Evolutionary conservation across 2,329 filamentous ascomycete genomes (phyloP).

Genomic region (Cercospora nicotianae): DNA sequence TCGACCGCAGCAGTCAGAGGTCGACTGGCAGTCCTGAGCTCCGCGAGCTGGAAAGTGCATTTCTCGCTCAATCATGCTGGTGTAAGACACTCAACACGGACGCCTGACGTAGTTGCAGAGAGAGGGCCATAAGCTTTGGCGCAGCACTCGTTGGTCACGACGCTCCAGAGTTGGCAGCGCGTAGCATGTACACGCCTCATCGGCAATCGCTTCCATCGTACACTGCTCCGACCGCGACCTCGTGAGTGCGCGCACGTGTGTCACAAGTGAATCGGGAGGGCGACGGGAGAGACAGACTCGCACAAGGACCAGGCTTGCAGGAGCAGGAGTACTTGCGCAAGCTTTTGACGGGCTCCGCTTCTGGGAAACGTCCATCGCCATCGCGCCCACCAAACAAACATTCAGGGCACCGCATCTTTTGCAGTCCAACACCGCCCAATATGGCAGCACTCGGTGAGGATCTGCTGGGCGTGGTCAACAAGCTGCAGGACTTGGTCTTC

Average conservation of each 20-base stretch:
- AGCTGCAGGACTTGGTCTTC: conserved; percentile 97
- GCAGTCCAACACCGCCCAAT: conserved; percentile 12
- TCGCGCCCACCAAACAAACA: conserved; percentile 7
- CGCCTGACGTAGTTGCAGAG: background rate
- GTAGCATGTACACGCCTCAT: background rate
- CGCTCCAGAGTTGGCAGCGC: conserved; percentile 3
- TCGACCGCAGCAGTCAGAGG: background rate
- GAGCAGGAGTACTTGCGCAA: background rate
- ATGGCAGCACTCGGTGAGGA: conserved; percentile 98
- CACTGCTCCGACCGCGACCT: background rate
- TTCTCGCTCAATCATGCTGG: background rate
- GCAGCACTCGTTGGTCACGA: background rate
- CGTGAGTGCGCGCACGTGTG: conserved; percentile 3
- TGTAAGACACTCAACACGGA: background rate
- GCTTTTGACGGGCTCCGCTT: conserved; percentile 6
- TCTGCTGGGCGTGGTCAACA: conserved; percentile 92
- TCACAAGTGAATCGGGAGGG: background rate
- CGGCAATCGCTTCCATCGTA: background rate
- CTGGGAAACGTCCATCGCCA: conserved; percentile 4
- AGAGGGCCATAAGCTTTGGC: background rate
- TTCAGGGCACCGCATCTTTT: conserved; percentile 1
- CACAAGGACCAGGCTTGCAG: conserved; percentile 1
- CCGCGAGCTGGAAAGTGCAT: background rate
- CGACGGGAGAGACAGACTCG: conserved; percentile 2
- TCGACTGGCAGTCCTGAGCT: background rate